A percentile compares a stretch with the other conserved stretches of the same genome.
Conservation (phyloP, 345 rosid genomes). For the Anastatica hierochuntica region DNA sequence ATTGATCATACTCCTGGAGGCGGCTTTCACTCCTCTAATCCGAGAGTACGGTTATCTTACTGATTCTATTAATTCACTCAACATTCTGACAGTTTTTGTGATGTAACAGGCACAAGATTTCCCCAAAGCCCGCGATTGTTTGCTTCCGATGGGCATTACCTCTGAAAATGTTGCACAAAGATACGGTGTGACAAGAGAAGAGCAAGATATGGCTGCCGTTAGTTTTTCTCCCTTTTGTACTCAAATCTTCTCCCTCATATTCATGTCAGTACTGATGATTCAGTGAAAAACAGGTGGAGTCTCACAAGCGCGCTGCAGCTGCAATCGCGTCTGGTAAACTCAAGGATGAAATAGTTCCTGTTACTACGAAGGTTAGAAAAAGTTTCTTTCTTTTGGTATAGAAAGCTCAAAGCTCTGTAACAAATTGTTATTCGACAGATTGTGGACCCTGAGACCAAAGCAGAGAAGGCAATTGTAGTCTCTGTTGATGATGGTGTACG, state of each 20-base stretch:
- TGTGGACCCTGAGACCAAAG: conserved; percentile 75
- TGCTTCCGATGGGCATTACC: conserved; percentile 94
- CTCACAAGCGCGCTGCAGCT: conserved; percentile 90
- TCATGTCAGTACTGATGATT: conserved; percentile 1
- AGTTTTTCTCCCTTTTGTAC: conserved; percentile 10
- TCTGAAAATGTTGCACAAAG: conserved; percentile 91
- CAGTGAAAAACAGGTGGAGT: conserved; percentile 53
- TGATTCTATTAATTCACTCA: not conserved
- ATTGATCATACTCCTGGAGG: conserved; percentile 26
- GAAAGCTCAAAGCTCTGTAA: not conserved
- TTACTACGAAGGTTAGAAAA: conserved; percentile 61
- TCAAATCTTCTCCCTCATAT: not conserved
- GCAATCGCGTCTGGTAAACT: conserved; percentile 85
- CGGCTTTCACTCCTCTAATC: conserved; percentile 34
- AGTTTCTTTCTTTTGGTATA: not conserved
- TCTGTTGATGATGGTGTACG: conserved; percentile 83
- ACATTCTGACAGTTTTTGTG: not conserved
- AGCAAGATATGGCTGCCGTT: conserved; percentile 90
- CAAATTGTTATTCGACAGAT: conserved; percentile 34
- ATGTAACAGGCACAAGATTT: conserved; percentile 44
- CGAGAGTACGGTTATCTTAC: conserved; percentile 40
- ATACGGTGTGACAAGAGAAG: conserved; percentile 68
- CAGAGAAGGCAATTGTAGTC: conserved; percentile 51
- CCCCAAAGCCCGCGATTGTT: conserved; percentile 74
- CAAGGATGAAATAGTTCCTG: conserved; percentile 79